phyloP scores from a whole-genome alignment of 2,329 filamentous ascomycete species.

The Aspergillus amoenus region DNA sequence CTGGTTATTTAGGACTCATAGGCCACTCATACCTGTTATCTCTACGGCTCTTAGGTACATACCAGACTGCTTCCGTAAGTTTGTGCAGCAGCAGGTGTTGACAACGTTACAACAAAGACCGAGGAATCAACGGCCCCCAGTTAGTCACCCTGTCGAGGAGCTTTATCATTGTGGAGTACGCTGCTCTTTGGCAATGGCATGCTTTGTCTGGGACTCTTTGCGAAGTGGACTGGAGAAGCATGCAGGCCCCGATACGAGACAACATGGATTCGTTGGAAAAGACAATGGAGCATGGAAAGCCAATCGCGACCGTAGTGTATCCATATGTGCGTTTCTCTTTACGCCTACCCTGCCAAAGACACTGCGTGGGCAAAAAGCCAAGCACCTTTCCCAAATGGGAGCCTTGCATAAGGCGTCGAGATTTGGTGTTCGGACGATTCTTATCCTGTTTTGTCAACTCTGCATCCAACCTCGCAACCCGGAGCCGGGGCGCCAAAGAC shows the following conservation, averaged over 20 bases:
- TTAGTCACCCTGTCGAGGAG: background rate
- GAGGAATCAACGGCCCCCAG: background rate
- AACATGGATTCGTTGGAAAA: background rate
- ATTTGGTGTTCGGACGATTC: constrained; percentile 6
- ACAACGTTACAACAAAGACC: background rate
- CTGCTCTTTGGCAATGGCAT: background rate
- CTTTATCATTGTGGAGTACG: constrained; percentile 2
- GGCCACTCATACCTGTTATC: constrained; percentile 1
- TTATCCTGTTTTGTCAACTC: background rate
- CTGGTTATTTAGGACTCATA: background rate
- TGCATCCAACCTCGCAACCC: background rate
- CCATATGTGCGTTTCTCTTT: background rate
- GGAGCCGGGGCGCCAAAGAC: background rate
- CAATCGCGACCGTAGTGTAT: constrained; percentile 9
- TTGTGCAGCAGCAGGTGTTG: background rate
- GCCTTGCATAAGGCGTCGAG: constrained; percentile 6
- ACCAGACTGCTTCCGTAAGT: constrained; percentile 3
- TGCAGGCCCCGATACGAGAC: constrained; percentile 2
- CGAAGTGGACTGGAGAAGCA: background rate
- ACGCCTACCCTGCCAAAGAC: constrained; percentile 2
- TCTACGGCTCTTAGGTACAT: constrained; percentile 1
- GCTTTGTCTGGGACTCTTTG: background rate
- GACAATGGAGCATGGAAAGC: background rate
- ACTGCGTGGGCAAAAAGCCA: constrained; percentile 6
- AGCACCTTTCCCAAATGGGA: constrained; percentile 11